Evolutionary conservation across 2,329 filamentous ascomycete genomes (phyloP), one percentile per base, ranked within the genome.

Genomic region (Coniochaeta sp.): DNA sequence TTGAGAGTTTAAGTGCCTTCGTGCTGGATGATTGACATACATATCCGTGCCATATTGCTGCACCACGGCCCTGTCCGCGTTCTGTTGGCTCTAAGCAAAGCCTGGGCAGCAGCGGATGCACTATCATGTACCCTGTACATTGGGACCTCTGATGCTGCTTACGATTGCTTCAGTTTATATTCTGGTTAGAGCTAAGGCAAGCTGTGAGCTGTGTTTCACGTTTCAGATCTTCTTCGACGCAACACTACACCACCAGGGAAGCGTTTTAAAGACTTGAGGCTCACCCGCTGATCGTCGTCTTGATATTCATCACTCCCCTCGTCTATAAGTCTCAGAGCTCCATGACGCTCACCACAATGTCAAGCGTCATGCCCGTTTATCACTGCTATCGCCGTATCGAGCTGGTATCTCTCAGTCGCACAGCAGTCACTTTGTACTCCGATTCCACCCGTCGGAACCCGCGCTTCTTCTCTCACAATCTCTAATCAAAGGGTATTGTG

Each of bases 371-470:
- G 38, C 20, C 26, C 18, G n/a, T n/a, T 12, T 26, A 2, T 26
- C 20, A 9, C 38, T 42, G 5, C 20, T 42, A 42, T 14, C 38
- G n/a, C n/a, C n/a, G n/a, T n/a, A n/a, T n/a, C n/a, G n/a, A n/a
- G n/a, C n/a, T n/a, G 38, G 38, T 26, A 42, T 42, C 38, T 18
- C 38, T 18, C 38, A 8, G 38, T 42, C 20, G n/a, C 38, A 42
- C 38, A 22, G 33, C 38, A 22, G 12, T 18, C 3, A n/a, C 20
- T 6, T 24, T 42, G 38, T 42, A 26, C 38, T 42, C 38, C 20
- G 38, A 14, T 22, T 42, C 8, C 38, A 42, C 45, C 45, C 45
- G 45, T 31, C 45, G 45, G 26, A 48, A 48, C n/a, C 28, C 45
- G 45, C 45, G 45, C 26, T 48, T 48, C 45, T n/a, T n/a, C n/a